Evolutionary conservation across 2,329 filamentous ascomycete genomes (phyloP).

Genomic region (Colletotrichum eleusines): DNA sequence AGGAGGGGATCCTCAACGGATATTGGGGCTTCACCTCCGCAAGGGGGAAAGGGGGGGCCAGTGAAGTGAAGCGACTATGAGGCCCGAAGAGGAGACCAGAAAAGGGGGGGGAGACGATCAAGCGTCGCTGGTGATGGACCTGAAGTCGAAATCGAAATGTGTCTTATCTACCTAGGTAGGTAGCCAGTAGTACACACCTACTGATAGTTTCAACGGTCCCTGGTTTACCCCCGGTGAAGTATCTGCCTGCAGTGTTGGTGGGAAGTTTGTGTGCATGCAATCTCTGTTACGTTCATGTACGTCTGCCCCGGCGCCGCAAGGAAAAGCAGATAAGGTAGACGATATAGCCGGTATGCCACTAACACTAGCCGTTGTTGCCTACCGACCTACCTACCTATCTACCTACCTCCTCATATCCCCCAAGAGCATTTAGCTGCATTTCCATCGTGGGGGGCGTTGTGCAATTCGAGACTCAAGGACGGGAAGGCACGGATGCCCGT

Average conservation of each 20-base stretch:
- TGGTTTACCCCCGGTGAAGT: not conserved
- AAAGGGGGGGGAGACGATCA: conserved; percentile 17
- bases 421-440: not conserved
- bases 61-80: not conserved
- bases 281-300: not conserved
- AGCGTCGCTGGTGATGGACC: conserved; percentile 3
- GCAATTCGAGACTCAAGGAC: not conserved
- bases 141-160: not conserved
- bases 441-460: not conserved
- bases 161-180: not conserved
- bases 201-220: not conserved
- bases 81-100: conserved; percentile 21
- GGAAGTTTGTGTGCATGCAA: not conserved
- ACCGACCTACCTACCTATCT: not conserved
- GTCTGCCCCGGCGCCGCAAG: conserved; percentile 7
- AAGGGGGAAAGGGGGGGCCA: conserved; percentile 3
- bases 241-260: not conserved
- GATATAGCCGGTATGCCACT: not conserved
- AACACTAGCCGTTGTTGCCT: not conserved
- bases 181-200: not conserved
- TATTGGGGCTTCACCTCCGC: conserved; percentile 31
- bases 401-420: conserved; percentile 5
- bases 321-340: conserved; percentile 13
- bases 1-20: conserved; percentile 28
- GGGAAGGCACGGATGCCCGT: conserved; percentile 19